Conservation (phyloP, 208 protist genomes). For the Wallacemonas sp. region DNA sequence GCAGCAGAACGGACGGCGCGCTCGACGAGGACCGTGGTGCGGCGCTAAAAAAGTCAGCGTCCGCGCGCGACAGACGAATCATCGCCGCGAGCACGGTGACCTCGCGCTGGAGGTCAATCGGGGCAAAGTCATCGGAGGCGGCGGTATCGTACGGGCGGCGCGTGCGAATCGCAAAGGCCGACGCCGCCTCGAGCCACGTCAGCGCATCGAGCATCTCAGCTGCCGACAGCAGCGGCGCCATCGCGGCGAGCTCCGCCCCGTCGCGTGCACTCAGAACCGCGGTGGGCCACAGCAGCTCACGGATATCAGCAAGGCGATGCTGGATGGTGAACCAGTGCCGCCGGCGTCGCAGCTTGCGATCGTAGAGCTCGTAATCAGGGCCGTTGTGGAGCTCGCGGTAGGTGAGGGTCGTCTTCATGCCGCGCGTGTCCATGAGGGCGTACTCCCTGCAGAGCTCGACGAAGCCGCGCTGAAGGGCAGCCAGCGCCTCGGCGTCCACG, state of each 20-base stretch:
- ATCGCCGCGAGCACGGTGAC: conserved; percentile 51
- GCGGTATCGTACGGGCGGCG: conserved; percentile 61
- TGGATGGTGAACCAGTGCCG: conserved; percentile 81
- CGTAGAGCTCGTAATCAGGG: conserved; percentile 86
- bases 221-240: conserved; percentile 28
- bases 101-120: conserved; percentile 63
- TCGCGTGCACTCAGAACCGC: conserved; percentile 17
- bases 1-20: neutral
- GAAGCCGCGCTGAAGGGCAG: conserved; percentile 42
- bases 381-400: conserved; percentile 80
- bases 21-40: neutral
- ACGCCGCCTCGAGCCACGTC: conserved; percentile 79
- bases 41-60: neutral
- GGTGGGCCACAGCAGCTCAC: conserved; percentile 75
- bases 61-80: conserved; percentile 4
- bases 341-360: conserved; percentile 68
- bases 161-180: conserved; percentile 76
- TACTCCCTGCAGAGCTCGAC: conserved; percentile 75
- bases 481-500: conserved; percentile 28
- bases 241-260: neutral
- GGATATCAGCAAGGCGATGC: conserved; percentile 74
- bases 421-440: conserved; percentile 82
- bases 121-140: conserved; percentile 43
- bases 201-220: conserved; percentile 75
- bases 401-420: conserved; percentile 75